Evolutionary conservation across 2,329 filamentous ascomycete species (phyloP), one percentile per base, ranked within the genome.

Genomic region (Cordyceps militaris): DNA sequence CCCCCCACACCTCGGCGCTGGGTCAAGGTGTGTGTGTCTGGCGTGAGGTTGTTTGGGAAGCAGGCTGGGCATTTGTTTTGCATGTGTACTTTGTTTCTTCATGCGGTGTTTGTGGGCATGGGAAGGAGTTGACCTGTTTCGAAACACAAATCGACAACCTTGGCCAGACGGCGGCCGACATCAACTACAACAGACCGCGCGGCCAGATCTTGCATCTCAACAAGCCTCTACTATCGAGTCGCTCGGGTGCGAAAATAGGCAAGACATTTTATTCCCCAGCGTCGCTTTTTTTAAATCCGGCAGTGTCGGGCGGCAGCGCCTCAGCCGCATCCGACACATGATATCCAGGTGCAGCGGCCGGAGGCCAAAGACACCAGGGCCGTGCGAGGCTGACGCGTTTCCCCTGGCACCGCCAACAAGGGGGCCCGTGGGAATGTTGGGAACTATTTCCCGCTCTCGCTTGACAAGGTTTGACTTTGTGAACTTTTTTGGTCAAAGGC

Each of bases 311-410:
- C 40, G 21, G 21, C 40, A 43, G 21, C 19, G n/a, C 19, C 38
- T n/a, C 38, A 42, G n/a, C 36, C 36, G 36, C 36, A 11, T 1
- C 38, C 38, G n/a, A 42, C 30, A 32, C 30, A 32, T 32, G n/a
- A n/a, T n/a, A n/a, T n/a, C 30, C 30, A 38, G 10, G 7, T 38
- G 2, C 40, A 43, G 19, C 21, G 40, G 7, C n/a, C 8, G 40
- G 8, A 11, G 7, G n/a, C 19, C 6, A 21, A 44, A 24, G 16
- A 19, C 40, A 11, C 7, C 16, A n/a, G 24, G 36, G 24, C 36
- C 50, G 50, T 53, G 50, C 50, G 50, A 42, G 26, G 50, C 50
- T 53, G 50, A 53, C 38, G 50, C 50, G 50, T 53, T 42, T 43
- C 32, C 26, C 24, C 28, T 38, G 16, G 16, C 32, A 38, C 36